A percentile compares a stretch with the other conserved stretches of the same genome.
Conservation (phyloP, 2,329 filamentous ascomycete species). For the Sporothrix pallida region DNA sequence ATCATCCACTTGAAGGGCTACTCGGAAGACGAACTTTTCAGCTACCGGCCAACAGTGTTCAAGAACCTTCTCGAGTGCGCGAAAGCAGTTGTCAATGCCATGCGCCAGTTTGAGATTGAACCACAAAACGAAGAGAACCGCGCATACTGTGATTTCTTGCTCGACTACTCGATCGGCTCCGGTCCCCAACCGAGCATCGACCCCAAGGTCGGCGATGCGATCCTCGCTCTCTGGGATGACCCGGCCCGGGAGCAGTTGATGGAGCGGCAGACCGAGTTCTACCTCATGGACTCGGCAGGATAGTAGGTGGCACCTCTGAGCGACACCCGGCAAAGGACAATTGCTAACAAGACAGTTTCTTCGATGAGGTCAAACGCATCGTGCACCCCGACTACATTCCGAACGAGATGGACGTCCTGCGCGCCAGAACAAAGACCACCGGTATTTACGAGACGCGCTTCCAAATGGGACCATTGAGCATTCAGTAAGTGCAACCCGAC, state of each 20-base stretch:
- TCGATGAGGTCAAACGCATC: slow-evolving; percentile 89
- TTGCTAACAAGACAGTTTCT: slow-evolving; percentile 70
- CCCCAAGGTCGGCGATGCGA: slow-evolving; percentile 77
- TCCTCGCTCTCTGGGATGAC: slow-evolving; percentile 89
- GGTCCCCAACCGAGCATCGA: slow-evolving; percentile 88
- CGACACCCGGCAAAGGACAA: no score
- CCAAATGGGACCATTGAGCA: slow-evolving; percentile 97
- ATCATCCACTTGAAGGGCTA: slow-evolving; percentile 99
- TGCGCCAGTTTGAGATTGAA: slow-evolving; percentile 88
- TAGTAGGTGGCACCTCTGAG: slow-evolving; percentile 69
- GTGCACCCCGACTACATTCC: slow-evolving; percentile 84
- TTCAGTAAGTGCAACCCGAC: slow-evolving; percentile 74
- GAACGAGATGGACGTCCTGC: slow-evolving; percentile 90
- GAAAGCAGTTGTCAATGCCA: slow-evolving; percentile 88
- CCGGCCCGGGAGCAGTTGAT: slow-evolving; percentile 80
- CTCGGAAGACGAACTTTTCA: slow-evolving; percentile 87
- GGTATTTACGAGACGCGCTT: slow-evolving; percentile 99
- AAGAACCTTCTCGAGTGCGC: slow-evolving; percentile 98
- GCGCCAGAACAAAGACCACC: slow-evolving; percentile 96
- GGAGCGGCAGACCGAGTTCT: slow-evolving; percentile 96
- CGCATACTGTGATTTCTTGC: slow-evolving; percentile 77
- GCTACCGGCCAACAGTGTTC: slow-evolving; percentile 95
- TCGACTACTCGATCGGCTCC: slow-evolving; percentile 87
- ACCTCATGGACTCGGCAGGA: slow-evolving; percentile 97
- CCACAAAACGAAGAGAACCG: slow-evolving; percentile 73